phyloP scores from a whole-genome alignment of 352 stramenopile species.

The Pythium utonaiense region DNA sequence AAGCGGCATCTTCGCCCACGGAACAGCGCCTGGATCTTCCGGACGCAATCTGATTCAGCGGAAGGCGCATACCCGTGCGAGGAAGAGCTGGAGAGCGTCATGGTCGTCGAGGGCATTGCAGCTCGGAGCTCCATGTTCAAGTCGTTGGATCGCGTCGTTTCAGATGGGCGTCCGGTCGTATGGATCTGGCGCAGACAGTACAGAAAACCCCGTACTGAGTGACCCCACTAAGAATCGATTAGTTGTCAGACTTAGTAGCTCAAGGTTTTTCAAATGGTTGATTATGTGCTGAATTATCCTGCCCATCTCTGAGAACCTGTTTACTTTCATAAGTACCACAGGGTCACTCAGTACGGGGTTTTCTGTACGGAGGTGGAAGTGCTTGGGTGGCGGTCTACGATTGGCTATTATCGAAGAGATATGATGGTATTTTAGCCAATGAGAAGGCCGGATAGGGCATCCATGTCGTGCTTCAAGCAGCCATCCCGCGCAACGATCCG shows the following conservation, averaged over 20 bases:
- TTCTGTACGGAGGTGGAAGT: too few species aligned
- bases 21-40: slow-evolving; percentile 55
- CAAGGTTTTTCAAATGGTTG: too few species aligned
- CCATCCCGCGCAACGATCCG: neutral
- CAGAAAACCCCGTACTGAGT: too few species aligned
- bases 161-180: slow-evolving; percentile 2
- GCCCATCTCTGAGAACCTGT: too few species aligned
- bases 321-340: too few species aligned
- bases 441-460: neutral
- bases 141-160: slow-evolving; percentile 6
- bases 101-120: neutral
- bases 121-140: neutral
- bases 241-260: too few species aligned
- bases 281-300: too few species aligned
- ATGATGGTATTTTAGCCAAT: neutral
- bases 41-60: slow-evolving; percentile 14
- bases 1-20: slow-evolving; percentile 43
- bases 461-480: slow-evolving; percentile 6
- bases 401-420: neutral
- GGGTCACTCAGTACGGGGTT: too few species aligned
- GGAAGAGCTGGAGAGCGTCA: neutral
- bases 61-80: neutral
- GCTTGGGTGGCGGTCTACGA: neutral
- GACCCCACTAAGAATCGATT: too few species aligned
- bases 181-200: neutral